Percentiles rank a stretch among this genome's conserved stretches.
Conservation (phyloP, 306 rosid genomes). For the Inga oerstediana region DNA sequence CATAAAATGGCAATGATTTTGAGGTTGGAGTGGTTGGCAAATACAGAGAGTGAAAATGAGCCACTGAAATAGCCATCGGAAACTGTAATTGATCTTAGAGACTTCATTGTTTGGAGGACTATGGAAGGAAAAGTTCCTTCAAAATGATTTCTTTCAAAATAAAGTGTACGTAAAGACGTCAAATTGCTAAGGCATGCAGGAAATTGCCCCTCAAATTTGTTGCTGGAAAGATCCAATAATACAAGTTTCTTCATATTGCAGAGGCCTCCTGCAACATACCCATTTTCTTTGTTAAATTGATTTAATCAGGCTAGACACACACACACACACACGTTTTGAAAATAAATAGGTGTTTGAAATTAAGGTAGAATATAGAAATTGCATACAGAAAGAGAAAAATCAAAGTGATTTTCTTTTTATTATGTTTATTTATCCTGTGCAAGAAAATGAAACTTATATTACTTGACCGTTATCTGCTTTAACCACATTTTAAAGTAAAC, state of each 20-base stretch:
- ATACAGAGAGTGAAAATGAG: constrained; percentile 4
- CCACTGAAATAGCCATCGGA: not conserved
- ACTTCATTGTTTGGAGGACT: too few species aligned
- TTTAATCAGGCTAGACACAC: too few species aligned
- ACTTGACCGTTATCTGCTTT: too few species aligned
- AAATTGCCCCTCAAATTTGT: not conserved
- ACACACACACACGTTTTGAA: too few species aligned
- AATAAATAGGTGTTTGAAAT: too few species aligned
- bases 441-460: too few species aligned
- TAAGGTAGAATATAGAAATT: too few species aligned
- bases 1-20: not conserved
- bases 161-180: not conserved
- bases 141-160: not conserved
- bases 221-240: not conserved
- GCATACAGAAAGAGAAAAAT: too few species aligned
- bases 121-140: not conserved
- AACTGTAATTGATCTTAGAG: rapidly evolving
- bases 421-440: too few species aligned
- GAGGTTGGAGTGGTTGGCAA: constrained; percentile 34
- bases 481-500: too few species aligned
- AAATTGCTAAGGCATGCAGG: constrained; percentile 3
- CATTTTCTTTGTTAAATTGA: too few species aligned
- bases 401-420: too few species aligned
- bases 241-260: constrained; percentile 19
- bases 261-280: constrained; percentile 7